Evolutionary conservation across 2,329 filamentous ascomycete species (phyloP), one percentile per base, ranked within the genome.

Genomic region (Calonectria pauciramosa): DNA sequence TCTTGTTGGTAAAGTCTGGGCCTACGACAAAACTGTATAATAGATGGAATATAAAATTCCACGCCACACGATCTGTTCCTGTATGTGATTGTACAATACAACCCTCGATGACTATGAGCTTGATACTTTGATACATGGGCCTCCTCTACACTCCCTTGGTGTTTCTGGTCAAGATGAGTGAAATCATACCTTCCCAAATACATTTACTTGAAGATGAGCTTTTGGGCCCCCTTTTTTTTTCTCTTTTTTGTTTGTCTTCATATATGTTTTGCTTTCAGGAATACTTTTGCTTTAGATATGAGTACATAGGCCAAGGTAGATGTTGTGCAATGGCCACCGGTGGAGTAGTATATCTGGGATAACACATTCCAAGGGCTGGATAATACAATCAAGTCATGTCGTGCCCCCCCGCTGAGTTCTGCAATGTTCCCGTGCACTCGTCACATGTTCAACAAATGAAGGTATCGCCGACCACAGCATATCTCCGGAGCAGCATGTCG

Each of bases 41-140:
- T 78, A 79, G 74, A 74, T 78, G 79, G 73, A 80, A 76, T 72
- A 78, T 9, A 73, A 36, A 41, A 23, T 76, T 79, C 71, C 70
- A 72, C 44, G 52, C 32, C 67, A 36, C 28, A 59, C 18, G 23
- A 4, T 16, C 4, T 34, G 14, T n/a, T 67, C 7, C 7, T 20
- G 9, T 11, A 36, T 11, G 51, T 66, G 54, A 72, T 7, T 64
- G 30, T n/a, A n/a, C 8, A 13, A 56, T 7, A 13, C 41, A 18
- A 3, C 16, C 14, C 36, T 16, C 18, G 36, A 41, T 36, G 9
- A 36, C 13, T 8, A 41, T 41, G 16, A 32, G 30, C 30, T 4
- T 38, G 11, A 38, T 13, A 5, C 36, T 38, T 38, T 38, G 2
- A 10, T 38, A 16, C 14, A 38, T 4, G 4, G 14, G 16, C 11